Base-by-base conservation (phyloP, 2,329 filamentous ascomycete genomes). In the Dendrostoma leiphaemia region DNA sequence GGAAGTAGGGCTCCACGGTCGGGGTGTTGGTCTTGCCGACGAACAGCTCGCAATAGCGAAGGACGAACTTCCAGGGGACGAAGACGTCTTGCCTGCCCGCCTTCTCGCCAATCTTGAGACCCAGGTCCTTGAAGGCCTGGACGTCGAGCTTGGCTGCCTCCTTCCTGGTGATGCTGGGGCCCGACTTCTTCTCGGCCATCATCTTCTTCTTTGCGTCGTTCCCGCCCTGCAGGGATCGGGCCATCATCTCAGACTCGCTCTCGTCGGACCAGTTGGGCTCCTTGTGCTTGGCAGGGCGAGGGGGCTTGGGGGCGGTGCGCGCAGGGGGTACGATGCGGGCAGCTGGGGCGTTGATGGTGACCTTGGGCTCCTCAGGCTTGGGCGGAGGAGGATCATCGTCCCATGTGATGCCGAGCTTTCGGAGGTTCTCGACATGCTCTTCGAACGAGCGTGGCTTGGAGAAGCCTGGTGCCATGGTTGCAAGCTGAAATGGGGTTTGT, bases 21-120 rank as follows among this genome's bases (percentile, higher is more conserved):
- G 69, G 78, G 58, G 63, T 70, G 63, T 82, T 88, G 55, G 54
- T 57, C 56, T 76, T 77, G 52, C 79, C 78, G 40, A 86, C 79
- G 65, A 80, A 89, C 51, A 70, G 75, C 58, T 80, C 76, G 0
- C 83, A 82, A 61, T 86, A 91, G 19, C 74, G 75, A 24, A 72
- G 67, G 23, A 90, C 69, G 0, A 82, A 70, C 23, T 72, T 71
- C 74, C 79, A 83, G 0, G 81, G 72, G 35, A 74, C 75, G 59
- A 85, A 80, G 1, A 51, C 46, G 15, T 70, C 65, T 1, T 54
- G 58, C 21, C 64, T 55, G 1, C 52, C 24, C 17, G 65, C 57
- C 9, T 60, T 10, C 5, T 71, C 63, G 9, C 71, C 68, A 21
- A 60, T 34, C 10, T 48, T 34, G 31, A 71, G 54, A 2, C 56